A percentile compares a stretch with the other conserved stretches of the same genome.
These are phyloP conservation scores for Piromyces sp. DNA, from an alignment of 192 early-diverging fungal genomes.

Conservation along the genomic window DNA sequence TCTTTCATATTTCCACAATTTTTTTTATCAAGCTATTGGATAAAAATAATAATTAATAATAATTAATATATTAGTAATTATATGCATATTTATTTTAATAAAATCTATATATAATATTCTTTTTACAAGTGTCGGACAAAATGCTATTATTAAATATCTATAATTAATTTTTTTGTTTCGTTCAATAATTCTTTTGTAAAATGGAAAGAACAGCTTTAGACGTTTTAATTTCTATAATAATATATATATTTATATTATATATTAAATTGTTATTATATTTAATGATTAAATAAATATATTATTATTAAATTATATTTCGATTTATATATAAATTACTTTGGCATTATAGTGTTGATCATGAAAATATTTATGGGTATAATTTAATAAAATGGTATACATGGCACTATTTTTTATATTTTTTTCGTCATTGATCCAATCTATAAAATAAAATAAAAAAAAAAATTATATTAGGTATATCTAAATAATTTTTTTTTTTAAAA, in stretches of 20 bases:
- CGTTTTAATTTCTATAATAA: background rate
- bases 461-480: too few relatives aligned
- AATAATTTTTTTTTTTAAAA: too few relatives aligned
- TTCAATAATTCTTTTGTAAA: background rate
- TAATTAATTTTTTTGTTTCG: background rate
- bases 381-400: background rate
- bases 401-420: background rate
- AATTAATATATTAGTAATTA: too few relatives aligned
- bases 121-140: background rate
- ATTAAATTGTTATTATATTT: too few relatives aligned
- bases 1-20: background rate
- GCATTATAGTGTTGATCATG: background rate
- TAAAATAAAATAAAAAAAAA: too few relatives aligned
- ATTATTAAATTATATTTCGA: too few relatives aligned
- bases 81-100: too few relatives aligned
- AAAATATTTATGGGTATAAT: background rate
- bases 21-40: background rate
- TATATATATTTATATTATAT: too few relatives aligned
- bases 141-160: background rate
- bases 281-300: too few relatives aligned
- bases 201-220: background rate
- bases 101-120: too few relatives aligned
- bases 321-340: background rate
- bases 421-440: background rate
- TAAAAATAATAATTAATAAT: too few relatives aligned